These are phyloP conservation scores for Aegilops umbellulata DNA, from an alignment of 176 grass and related monocot genomes.

Conservation along the genomic window DNA sequence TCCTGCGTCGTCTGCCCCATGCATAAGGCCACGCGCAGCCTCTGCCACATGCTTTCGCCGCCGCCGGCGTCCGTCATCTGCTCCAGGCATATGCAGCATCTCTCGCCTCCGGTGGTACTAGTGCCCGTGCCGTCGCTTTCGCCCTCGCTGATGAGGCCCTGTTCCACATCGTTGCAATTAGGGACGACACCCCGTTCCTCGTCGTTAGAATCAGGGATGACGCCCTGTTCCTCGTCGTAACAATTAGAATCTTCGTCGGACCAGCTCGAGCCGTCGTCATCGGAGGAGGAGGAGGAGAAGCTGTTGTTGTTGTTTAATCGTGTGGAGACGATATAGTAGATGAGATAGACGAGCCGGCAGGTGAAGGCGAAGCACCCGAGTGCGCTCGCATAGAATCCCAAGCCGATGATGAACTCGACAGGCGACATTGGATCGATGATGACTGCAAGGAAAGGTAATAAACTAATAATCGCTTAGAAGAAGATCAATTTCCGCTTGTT, in stretches of 20 bases:
- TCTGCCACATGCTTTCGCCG: background rate
- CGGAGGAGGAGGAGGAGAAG: background rate
- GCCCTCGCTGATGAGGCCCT: background rate
- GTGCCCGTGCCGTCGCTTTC: background rate
- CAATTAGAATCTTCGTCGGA: background rate
- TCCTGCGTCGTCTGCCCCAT: background rate
- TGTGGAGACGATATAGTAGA: background rate
- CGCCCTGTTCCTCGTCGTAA: background rate
- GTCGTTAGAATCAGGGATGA: background rate
- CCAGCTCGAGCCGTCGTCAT: background rate
- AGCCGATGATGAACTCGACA: background rate
- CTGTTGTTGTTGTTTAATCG: background rate
- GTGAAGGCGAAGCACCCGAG: background rate
- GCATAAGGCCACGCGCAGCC: background rate
- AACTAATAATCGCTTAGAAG: too few species aligned
- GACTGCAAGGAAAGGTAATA: too few species aligned
- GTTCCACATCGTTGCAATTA: background rate
- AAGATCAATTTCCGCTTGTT: background rate
- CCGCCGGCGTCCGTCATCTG: background rate
- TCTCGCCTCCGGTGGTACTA: background rate
- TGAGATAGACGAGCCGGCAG: background rate
- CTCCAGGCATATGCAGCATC: constrained; percentile 10
- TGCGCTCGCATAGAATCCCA: background rate
- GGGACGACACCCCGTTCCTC: background rate
- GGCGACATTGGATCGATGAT: background rate